Percentiles rank a stretch among this genome's conserved stretches.
Evolutionary conservation across 176 grass and related monocot species (phyloP).

Genomic region (Carex pumila): DNA sequence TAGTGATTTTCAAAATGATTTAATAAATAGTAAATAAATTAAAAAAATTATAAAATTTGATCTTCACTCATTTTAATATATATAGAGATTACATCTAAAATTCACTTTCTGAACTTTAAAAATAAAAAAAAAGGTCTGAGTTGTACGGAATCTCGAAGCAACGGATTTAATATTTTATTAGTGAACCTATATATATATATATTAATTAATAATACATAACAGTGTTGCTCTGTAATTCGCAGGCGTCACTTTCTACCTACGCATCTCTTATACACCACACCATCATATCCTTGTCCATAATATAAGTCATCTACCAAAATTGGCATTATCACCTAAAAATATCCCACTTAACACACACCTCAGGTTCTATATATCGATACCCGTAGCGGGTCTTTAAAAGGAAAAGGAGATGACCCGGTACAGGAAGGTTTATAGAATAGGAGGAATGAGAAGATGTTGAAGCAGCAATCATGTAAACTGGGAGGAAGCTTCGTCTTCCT

Average conservation of each 20-base stretch:
- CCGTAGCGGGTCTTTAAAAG: background rate
- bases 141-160: too few relatives aligned
- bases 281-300: constrained; percentile 9
- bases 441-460: background rate
- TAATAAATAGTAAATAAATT: too few relatives aligned
- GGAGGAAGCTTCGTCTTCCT: constrained; percentile 27
- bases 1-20: too few relatives aligned
- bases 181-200: too few relatives aligned
- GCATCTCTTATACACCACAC: constrained; percentile 9
- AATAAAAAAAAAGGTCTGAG: too few relatives aligned
- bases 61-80: too few relatives aligned
- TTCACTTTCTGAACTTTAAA: too few relatives aligned
- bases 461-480: constrained; percentile 5
- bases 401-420: background rate
- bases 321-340: constrained; percentile 11
- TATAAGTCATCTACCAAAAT: constrained; percentile 3
- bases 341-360: background rate
- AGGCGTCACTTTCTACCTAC: constrained; percentile 15
- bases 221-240: background rate
- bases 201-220: background rate
- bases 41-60: too few relatives aligned
- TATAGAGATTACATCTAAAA: too few relatives aligned
- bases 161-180: too few relatives aligned
- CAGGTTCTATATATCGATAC: background rate
- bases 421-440: background rate